phyloP scores from a whole-genome alignment of 805 yeast genomes.

The Saccharomycopsis javanensis region DNA sequence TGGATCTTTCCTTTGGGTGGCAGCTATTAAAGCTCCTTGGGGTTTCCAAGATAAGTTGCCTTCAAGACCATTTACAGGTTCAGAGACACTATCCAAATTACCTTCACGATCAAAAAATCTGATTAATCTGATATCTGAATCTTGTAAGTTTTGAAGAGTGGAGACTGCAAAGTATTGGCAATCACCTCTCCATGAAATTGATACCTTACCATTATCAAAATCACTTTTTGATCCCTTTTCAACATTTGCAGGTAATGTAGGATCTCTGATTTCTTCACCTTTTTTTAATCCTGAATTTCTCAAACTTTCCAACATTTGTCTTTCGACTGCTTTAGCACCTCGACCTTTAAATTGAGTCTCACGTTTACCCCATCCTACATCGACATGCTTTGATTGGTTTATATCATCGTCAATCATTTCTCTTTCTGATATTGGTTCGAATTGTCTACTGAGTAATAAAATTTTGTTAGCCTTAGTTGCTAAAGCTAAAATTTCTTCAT shows the following conservation, averaged over 20 bases:
- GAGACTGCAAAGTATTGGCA: conserved; percentile 72
- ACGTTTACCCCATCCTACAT: conserved; percentile 97
- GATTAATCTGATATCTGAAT: conserved; percentile 56
- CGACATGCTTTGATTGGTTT: conserved; percentile 65
- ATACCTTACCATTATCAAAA: conserved; percentile 39
- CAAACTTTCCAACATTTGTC: conserved; percentile 42
- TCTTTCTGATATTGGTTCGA: conserved; percentile 71
- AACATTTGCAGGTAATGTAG: conserved; percentile 68
- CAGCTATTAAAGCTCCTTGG: conserved; percentile 77
- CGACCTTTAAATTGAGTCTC: conserved; percentile 95
- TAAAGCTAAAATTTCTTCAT: conserved; percentile 74
- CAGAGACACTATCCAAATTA: conserved; percentile 68
- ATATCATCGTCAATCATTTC: conserved; percentile 53
- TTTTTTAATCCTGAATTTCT: conserved; percentile 53
- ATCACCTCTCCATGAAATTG: conserved; percentile 92
- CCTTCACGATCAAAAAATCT: conserved; percentile 81
- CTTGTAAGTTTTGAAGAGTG: conserved; percentile 44
- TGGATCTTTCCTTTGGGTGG: conserved; percentile 51
- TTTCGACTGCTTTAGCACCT: conserved; percentile 75
- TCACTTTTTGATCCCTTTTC: conserved; percentile 58
- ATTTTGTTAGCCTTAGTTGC: conserved; percentile 54
- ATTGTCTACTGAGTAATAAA: conserved; percentile 58
- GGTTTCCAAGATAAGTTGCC: conserved; percentile 79
- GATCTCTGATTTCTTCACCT: conserved; percentile 68
- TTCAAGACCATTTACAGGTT: conserved; percentile 79